Evolutionary conservation across 2,329 filamentous ascomycete genomes (phyloP).

Genomic region (Boeremia lycopersici): DNA sequence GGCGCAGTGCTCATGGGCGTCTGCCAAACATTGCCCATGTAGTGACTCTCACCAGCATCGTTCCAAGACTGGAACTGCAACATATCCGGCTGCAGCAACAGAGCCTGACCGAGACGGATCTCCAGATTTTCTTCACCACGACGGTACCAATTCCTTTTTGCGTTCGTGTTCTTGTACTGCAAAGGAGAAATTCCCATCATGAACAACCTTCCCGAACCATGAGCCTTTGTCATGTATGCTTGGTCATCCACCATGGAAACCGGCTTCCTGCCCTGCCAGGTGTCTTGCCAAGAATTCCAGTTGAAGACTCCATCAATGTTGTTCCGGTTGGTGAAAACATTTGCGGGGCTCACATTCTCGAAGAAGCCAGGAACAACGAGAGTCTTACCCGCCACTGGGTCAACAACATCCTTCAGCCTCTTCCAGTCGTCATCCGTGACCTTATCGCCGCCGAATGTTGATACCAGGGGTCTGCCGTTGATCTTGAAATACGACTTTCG

Average conservation of each 20-base stretch:
- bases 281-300: slow-evolving; percentile 47
- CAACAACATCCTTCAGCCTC: slow-evolving; percentile 26
- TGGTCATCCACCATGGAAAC: not conserved
- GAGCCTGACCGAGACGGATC: slow-evolving; percentile 32
- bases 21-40: slow-evolving; percentile 49
- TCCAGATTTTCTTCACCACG: slow-evolving; percentile 48
- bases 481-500: slow-evolving; percentile 37
- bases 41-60: slow-evolving; percentile 49
- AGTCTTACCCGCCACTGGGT: slow-evolving; percentile 33
- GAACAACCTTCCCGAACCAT: slow-evolving; percentile 35
- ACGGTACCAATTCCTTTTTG: slow-evolving; percentile 44
- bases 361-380: slow-evolving; percentile 27
- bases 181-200: slow-evolving; percentile 44
- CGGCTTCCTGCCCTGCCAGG: not conserved
- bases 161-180: slow-evolving; percentile 48
- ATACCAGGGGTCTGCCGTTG: slow-evolving; percentile 39
- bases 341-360: slow-evolving; percentile 12
- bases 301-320: slow-evolving; percentile 46
- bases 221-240: not conserved
- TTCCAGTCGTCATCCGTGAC: slow-evolving; percentile 25
- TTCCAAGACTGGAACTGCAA: slow-evolving; percentile 52
- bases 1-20: slow-evolving; percentile 36
- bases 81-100: slow-evolving; percentile 46
- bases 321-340: slow-evolving; percentile 30
- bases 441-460: slow-evolving; percentile 40